A percentile compares a stretch with the other conserved stretches of the same genome.
These are phyloP conservation scores for Magnusiomyces tetraspermus DNA, from an alignment of 1,139 yeast genomes.

Conservation along the genomic window DNA sequence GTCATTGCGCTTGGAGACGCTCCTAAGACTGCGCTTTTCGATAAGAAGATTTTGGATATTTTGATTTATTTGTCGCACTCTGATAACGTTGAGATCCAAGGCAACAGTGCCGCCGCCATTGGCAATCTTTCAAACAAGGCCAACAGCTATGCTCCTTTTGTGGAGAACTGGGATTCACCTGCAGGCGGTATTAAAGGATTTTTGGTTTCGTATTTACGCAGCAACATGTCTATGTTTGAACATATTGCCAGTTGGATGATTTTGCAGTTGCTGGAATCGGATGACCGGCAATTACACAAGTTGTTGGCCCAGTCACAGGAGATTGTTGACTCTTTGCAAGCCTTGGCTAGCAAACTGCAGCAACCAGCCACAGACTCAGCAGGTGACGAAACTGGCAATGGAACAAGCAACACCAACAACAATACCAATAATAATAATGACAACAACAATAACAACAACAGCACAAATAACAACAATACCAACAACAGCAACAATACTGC, in stretches of 20 bases:
- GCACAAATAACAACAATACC: not conserved
- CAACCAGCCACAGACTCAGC: not conserved
- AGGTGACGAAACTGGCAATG: not conserved
- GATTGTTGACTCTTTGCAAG: slow-evolving; percentile 28
- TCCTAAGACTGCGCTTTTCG: slow-evolving; percentile 74
- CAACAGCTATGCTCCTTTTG: slow-evolving; percentile 68
- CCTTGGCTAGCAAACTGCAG: slow-evolving; percentile 24
- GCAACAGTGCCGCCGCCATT: slow-evolving; percentile 96
- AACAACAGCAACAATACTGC: not conserved
- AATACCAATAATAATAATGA: no score
- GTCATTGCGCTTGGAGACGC: slow-evolving; percentile 94
- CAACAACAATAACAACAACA: not conserved
- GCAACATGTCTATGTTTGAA: slow-evolving; percentile 92
- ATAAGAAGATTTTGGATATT: slow-evolving; percentile 78
- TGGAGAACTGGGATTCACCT: slow-evolving; percentile 71
- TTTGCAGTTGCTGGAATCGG: slow-evolving; percentile 82
- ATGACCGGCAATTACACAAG: slow-evolving; percentile 52
- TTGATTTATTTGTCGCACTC: slow-evolving; percentile 85
- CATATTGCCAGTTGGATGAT: slow-evolving; percentile 98
- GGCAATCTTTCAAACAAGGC: slow-evolving; percentile 93
- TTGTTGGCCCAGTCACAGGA: slow-evolving; percentile 30
- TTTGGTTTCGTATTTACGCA: slow-evolving; percentile 65
- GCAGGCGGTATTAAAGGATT: slow-evolving; percentile 83
- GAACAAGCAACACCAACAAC: not conserved
- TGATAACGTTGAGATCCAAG: slow-evolving; percentile 89